Evolutionary conservation across 1,139 yeast genomes (phyloP).

Genomic region (Geotrichum fermentans): DNA sequence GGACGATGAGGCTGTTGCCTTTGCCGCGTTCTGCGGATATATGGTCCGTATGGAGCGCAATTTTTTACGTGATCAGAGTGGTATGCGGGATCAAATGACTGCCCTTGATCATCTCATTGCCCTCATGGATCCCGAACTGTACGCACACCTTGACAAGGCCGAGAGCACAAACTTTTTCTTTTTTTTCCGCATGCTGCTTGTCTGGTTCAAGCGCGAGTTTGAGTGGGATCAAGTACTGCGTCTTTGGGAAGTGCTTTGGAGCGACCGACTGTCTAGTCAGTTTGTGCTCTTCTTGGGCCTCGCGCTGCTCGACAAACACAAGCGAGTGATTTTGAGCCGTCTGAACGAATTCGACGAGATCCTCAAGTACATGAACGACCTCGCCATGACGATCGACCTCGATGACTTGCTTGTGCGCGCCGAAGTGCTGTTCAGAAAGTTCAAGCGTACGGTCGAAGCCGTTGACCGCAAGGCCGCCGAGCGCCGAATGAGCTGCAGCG

Average conservation of each 20-base stretch:
- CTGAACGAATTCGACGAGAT: conserved; percentile 82
- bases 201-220: conserved; percentile 93
- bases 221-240: conserved; percentile 70
- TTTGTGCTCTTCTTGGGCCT: conserved; percentile 82
- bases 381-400: conserved; percentile 68
- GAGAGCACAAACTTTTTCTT: conserved; percentile 88
- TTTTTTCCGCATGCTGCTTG: conserved; percentile 89
- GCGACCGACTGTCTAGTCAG: conserved; percentile 79
- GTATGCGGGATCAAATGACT: conserved; percentile 84
- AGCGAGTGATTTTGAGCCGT: conserved; percentile 69
- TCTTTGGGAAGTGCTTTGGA: conserved; percentile 90
- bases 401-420: conserved; percentile 73
- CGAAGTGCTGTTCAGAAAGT: conserved; percentile 74
- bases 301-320: conserved; percentile 81
- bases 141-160: conserved; percentile 75
- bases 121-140: conserved; percentile 80
- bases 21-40: conserved; percentile 82
- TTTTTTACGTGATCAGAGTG: conserved; percentile 84
- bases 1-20: conserved; percentile 75
- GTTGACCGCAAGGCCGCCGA: conserved; percentile 56
- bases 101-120: conserved; percentile 78
- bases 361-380: conserved; percentile 85
- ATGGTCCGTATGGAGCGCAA: conserved; percentile 97
- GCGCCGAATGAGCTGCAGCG: conserved; percentile 19
- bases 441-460: conserved; percentile 69